These are phyloP conservation scores for Thuidium tamariscinum DNA, from an alignment of 225 moss, liverwort and hornwort genomes.

Conservation along the genomic window DNA sequence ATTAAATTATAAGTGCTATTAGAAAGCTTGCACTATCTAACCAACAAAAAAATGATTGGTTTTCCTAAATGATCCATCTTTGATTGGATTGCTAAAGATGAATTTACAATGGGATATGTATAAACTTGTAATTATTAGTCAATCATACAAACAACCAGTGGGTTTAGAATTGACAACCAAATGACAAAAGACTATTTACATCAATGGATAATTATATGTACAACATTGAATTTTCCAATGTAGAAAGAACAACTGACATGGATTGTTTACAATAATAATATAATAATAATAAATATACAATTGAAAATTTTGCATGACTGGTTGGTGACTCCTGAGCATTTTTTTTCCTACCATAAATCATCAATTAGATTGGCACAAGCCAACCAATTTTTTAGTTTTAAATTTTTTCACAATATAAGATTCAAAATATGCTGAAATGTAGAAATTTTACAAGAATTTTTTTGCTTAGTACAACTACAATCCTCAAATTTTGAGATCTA, in stretches of 20 bases:
- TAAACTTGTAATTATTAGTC: rapidly evolving
- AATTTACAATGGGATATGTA: rapidly evolving
- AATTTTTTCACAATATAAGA: neutral
- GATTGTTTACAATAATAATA: neutral
- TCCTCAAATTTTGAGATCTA: neutral
- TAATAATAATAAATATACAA: too few species aligned
- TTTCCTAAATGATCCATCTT: too few species aligned
- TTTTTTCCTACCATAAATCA: rapidly evolving
- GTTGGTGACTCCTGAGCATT: neutral
- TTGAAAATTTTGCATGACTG: rapidly evolving
- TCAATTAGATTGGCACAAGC: neutral
- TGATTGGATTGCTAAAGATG: neutral
- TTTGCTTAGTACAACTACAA: neutral
- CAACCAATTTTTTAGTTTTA: too few species aligned
- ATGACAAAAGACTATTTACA: neutral
- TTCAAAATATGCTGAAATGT: neutral
- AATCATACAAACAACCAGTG: neutral
- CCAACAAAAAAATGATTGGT: neutral
- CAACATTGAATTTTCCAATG: neutral
- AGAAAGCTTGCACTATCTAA: rapidly evolving
- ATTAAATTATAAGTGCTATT: neutral
- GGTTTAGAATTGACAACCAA: neutral
- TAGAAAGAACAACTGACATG: neutral
- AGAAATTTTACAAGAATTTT: neutral
- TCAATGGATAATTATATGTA: neutral